These are phyloP conservation scores for Krasilnikovozyma curviuscula DNA, from an alignment of 768 basidiomycete genomes.

Conservation along the genomic window DNA sequence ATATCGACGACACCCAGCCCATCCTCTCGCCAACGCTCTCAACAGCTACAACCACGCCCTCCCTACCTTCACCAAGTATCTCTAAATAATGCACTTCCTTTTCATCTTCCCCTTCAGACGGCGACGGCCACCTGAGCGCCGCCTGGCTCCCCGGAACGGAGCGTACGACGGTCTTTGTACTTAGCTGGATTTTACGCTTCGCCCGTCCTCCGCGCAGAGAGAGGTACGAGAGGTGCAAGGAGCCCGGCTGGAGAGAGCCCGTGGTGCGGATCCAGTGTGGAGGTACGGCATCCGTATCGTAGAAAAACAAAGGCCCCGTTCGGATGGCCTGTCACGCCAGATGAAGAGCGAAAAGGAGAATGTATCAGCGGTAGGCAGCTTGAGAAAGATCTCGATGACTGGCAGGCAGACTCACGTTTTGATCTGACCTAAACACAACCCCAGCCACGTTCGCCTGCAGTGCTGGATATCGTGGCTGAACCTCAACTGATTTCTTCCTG, in stretches of 20 bases:
- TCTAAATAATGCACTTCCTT: slow-evolving; percentile 5
- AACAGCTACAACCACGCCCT: slow-evolving; percentile 1
- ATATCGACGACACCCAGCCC: slow-evolving; percentile 9
- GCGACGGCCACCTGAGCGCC: background rate
- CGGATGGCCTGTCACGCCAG: too few species aligned
- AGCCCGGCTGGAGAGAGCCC: background rate
- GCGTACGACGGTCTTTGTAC: background rate
- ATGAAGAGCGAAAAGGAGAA: too few species aligned
- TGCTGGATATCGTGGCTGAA: too few species aligned
- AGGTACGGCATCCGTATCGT: background rate
- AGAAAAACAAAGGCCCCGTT: slow-evolving; percentile 2
- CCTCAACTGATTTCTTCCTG: too few species aligned
- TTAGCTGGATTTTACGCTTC: background rate
- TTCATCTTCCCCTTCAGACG: background rate
- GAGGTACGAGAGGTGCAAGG: background rate
- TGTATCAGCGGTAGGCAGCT: too few species aligned
- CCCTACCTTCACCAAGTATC: background rate
- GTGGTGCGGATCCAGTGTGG: slow-evolving; percentile 5
- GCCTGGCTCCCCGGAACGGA: slow-evolving; percentile 9
- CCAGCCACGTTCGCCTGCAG: too few species aligned
- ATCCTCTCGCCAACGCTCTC: slow-evolving; percentile 5
- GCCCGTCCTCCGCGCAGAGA: background rate
- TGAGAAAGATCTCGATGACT: too few species aligned
- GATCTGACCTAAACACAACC: too few species aligned
- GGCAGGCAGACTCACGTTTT: too few species aligned